Conservation (phyloP, 73 alveolate species). For the Uronychia binucleata region DNA sequence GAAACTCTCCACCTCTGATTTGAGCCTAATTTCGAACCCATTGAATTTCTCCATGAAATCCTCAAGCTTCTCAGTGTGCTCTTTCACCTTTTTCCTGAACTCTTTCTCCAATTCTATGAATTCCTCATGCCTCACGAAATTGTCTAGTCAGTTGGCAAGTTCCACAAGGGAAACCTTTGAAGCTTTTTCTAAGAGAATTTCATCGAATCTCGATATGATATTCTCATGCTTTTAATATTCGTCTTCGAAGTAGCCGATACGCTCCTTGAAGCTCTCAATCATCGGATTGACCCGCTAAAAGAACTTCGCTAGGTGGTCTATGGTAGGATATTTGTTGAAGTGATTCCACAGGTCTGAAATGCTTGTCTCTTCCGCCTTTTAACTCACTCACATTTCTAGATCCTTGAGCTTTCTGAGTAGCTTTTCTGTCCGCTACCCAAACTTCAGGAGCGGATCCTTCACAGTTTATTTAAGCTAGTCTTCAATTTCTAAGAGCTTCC, state of each 20-base stretch:
- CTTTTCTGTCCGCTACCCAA: background rate
- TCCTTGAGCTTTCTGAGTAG: background rate
- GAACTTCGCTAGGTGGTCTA: background rate
- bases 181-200: background rate
- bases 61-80: background rate
- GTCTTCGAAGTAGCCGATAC: background rate
- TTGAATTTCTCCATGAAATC: background rate
- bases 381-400: background rate
- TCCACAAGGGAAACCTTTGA: background rate
- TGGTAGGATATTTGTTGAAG: background rate
- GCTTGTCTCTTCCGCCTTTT: background rate
- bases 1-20: background rate
- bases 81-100: background rate
- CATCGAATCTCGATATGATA: background rate
- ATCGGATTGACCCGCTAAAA: background rate
- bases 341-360: background rate
- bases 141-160: background rate
- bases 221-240: background rate
- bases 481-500: background rate
- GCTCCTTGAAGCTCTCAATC: background rate
- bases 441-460: background rate
- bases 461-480: background rate
- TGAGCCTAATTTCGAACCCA: background rate
- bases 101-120: background rate
- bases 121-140: background rate